Evolutionary conservation across 2,329 filamentous ascomycete genomes (phyloP), one percentile per base, ranked within the genome.

Genomic region (Clarireedia sp.): DNA sequence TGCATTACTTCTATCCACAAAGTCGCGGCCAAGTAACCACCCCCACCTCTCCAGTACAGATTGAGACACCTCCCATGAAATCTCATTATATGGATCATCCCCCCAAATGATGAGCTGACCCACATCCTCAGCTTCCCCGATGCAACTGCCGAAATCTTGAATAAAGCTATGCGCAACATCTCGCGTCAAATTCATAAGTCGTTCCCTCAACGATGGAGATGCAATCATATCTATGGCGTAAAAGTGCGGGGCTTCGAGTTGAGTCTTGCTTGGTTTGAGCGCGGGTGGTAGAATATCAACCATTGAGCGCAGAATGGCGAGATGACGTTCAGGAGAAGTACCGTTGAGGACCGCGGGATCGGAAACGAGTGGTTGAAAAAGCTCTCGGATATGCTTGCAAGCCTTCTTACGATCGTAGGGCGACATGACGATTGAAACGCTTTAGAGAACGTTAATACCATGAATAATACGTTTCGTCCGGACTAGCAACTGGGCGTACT

Each of bases 91-190:
- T 41, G 70, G 67, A 58, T 74, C 70, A 23, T 72, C 70, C 24
- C 72, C 72, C 72, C 72, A 74, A 46, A 74, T 69, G n/a, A 66
- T 73, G 51, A 74, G 56, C 52, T 73, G 72, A 7, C 68, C 70
- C 6, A 64, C 60, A 48, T 72, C 71, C 53, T 72, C 68, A 14
- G 66, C 62, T 10, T 71, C 68, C 23, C 66, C 67, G 10, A 65
- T 67, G 45, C 67, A 65, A 14, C 68, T 69, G 26, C 72, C 71
- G 12, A 71, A 66, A 29, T 74, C 69, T 16, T 60, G 59, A 44
- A 73, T 59, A 54, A 74, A 74, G 19, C 64, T 64, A 46, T 68
- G 66, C 29, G 70, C 68, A 36, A 71, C 67, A n/a, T 71, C 70
- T 2, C 63, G 51, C 1, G 66, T 67, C 6, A 72, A 64, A 16